These are phyloP conservation scores for Theobroma grandiflorum DNA, from an alignment of 441 rosid genomes.

Conservation along the genomic window DNA sequence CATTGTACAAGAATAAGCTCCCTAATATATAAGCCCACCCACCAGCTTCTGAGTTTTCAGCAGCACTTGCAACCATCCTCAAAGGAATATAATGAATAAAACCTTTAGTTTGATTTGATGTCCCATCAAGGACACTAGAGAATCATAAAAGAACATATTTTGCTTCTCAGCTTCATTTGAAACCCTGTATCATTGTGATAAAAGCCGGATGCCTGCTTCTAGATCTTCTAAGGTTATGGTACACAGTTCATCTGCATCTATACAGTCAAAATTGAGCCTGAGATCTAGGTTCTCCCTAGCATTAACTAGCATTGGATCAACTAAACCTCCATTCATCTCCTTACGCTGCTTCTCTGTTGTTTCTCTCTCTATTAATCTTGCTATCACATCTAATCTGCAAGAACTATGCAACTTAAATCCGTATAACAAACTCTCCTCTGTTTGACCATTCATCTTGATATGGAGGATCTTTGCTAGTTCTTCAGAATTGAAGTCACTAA, in stretches of 20 bases:
- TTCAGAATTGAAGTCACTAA: slow-evolving; percentile 72
- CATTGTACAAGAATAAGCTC: slow-evolving; percentile 6
- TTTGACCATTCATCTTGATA: slow-evolving; percentile 84
- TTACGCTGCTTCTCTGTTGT: slow-evolving; percentile 83
- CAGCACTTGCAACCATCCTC: slow-evolving; percentile 10
- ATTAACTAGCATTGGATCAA: slow-evolving; percentile 79
- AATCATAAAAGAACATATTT: background rate
- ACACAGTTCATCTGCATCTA: slow-evolving; percentile 67
- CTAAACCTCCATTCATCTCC: slow-evolving; percentile 91
- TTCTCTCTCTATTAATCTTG: slow-evolving; percentile 60
- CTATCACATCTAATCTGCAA: slow-evolving; percentile 70
- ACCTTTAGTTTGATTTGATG: slow-evolving; percentile 14
- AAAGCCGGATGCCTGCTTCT: slow-evolving; percentile 65
- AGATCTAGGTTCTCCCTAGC: slow-evolving; percentile 92
- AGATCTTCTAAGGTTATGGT: slow-evolving; percentile 80
- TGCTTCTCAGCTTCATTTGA: slow-evolving; percentile 1
- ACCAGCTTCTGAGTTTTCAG: slow-evolving; percentile 18
- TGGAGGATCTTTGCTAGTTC: slow-evolving; percentile 82
- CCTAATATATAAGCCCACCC: background rate
- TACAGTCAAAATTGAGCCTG: slow-evolving; percentile 77
- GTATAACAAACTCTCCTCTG: slow-evolving; percentile 64
- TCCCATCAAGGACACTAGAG: slow-evolving; percentile 21
- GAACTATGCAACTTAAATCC: slow-evolving; percentile 74
- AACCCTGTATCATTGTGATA: slow-evolving; percentile 39
- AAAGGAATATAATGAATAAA: background rate